Evolutionary conservation across 371 early-diverging fungal species (phyloP).

Genomic region (Saksenaea vasiformis): DNA sequence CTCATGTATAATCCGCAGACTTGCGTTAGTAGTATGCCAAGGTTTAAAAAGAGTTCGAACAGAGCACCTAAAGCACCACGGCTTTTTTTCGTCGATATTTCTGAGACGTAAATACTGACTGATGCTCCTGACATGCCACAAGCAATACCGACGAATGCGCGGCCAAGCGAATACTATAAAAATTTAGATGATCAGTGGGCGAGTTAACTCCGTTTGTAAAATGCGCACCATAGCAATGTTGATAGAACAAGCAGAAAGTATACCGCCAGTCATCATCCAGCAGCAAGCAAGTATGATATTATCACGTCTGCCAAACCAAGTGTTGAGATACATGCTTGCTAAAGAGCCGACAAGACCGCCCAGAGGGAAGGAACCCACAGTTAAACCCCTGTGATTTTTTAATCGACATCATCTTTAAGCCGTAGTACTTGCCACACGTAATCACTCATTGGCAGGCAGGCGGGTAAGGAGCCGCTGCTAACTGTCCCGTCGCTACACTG

Average conservation of each 20-base stretch:
- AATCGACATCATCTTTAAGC: background rate
- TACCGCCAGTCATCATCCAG: conserved; percentile 41
- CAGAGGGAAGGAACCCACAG: conserved; percentile 46
- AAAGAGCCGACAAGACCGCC: conserved; percentile 50
- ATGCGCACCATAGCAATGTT: conserved; percentile 41
- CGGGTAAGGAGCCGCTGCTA: conserved; percentile 26
- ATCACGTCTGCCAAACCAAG: conserved; percentile 39
- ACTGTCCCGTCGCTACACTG: conserved; percentile 31
- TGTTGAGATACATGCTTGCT: conserved; percentile 40
- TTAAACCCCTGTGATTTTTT: conserved; percentile 35
- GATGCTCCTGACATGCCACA: conserved; percentile 69
- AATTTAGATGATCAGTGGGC: background rate
- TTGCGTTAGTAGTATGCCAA: conserved; percentile 77
- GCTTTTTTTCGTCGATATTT: conserved; percentile 75
- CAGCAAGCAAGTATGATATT: conserved; percentile 42
- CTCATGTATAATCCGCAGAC: conserved; percentile 65
- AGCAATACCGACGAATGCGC: conserved; percentile 86
- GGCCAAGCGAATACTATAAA: conserved; percentile 62
- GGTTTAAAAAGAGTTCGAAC: conserved; percentile 63
- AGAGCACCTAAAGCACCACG: conserved; percentile 73
- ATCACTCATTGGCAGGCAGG: conserved; percentile 47
- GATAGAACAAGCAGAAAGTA: conserved; percentile 39
- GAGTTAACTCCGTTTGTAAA: background rate
- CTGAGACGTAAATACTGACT: conserved; percentile 75
- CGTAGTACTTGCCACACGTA: conserved; percentile 28